phyloP scores from a whole-genome alignment of 257 asterid species.

The Solanum lycopersicoides region DNA sequence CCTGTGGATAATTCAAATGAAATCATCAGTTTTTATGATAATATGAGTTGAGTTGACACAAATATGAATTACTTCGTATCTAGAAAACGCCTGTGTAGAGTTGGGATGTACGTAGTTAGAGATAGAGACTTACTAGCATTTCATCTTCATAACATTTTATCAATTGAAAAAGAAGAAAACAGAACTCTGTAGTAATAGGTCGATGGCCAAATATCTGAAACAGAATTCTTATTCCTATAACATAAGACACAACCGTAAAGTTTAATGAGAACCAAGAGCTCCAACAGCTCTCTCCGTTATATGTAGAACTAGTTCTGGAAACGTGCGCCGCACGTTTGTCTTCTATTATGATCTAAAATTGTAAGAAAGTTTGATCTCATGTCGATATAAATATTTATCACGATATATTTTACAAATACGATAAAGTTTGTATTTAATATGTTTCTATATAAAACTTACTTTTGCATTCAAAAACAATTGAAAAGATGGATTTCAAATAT shows the following conservation, averaged over 20 bases:
- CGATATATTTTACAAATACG: too few species aligned
- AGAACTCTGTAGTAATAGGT: not conserved
- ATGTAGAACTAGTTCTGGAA: not conserved
- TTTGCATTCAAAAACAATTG: too few species aligned
- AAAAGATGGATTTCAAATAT: too few species aligned
- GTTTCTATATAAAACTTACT: too few species aligned
- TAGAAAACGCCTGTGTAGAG: not conserved
- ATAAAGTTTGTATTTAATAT: too few species aligned
- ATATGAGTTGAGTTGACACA: not conserved
- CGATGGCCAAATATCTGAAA: not conserved
- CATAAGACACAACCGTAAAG: not conserved
- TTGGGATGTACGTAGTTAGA: not conserved
- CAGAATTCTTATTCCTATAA: not conserved
- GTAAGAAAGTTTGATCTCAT: too few species aligned
- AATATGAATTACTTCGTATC: not conserved
- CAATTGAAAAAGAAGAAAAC: not conserved
- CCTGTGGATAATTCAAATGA: not conserved
- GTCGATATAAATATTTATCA: too few species aligned
- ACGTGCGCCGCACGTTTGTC: too few species aligned
- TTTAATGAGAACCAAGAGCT: not conserved
- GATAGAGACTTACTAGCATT: not conserved
- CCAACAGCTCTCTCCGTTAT: not conserved
- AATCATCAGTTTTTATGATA: not conserved
- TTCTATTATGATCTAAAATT: too few species aligned
- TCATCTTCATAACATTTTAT: not conserved